phyloP scores from a whole-genome alignment of 441 rosid genomes.

The Populus hybrid region DNA sequence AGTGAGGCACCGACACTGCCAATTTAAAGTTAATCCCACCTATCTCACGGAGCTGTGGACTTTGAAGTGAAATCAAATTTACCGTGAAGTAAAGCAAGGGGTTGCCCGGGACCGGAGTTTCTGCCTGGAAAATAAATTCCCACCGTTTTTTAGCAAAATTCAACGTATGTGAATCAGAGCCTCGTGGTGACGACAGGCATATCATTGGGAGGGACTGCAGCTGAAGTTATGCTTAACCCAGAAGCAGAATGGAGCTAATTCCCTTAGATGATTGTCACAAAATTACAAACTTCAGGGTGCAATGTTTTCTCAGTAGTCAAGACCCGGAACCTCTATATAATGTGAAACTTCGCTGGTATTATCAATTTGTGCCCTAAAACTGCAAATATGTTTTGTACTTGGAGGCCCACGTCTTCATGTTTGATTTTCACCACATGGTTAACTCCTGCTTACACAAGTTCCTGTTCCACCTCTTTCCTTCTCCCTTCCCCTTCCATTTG shows the following conservation, averaged over 20 bases:
- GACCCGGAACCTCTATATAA: background rate
- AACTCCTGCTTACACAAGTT: no score
- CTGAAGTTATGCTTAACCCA: background rate
- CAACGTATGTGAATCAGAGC: no score
- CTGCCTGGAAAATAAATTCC: background rate
- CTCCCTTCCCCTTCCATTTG: background rate
- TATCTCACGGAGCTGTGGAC: background rate
- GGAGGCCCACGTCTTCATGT: background rate
- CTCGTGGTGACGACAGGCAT: background rate
- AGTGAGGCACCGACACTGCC: background rate
- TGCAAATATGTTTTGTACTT: background rate
- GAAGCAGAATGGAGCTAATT: background rate
- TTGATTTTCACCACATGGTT: background rate
- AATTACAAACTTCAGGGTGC: background rate
- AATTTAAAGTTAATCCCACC: background rate
- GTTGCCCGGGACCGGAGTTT: background rate
- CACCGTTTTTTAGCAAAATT: background rate
- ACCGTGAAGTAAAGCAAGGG: background rate
- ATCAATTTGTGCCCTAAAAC: background rate
- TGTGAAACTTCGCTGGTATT: background rate
- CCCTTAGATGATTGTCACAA: background rate
- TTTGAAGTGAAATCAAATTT: background rate
- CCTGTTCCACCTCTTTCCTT: background rate
- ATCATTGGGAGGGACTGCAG: background rate
- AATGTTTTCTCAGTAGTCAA: background rate